These are phyloP conservation scores for Dryadomyces sulphureus DNA, from an alignment of 2,329 filamentous ascomycete genomes.

Conservation along the genomic window DNA sequence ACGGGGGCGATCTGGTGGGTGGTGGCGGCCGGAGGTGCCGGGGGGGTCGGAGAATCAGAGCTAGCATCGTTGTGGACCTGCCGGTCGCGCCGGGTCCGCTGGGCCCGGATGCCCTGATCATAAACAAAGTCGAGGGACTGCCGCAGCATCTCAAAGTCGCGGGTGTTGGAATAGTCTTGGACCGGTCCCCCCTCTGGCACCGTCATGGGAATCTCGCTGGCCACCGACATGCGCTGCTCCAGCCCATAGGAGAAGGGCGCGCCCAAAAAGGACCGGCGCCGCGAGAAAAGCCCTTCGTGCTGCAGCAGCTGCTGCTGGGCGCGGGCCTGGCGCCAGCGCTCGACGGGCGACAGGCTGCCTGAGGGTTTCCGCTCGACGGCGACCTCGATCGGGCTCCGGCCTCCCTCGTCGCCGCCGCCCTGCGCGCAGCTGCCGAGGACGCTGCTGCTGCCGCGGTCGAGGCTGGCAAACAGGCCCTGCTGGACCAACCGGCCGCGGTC, in stretches of 20 bases:
- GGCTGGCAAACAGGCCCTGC: slow-evolving; percentile 40
- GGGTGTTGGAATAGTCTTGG: not conserved
- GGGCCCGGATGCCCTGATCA: slow-evolving; percentile 5
- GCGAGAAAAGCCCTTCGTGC: not conserved
- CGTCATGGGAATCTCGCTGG: not conserved
- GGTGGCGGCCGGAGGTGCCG: not conserved
- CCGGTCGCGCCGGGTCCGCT: slow-evolving; percentile 1
- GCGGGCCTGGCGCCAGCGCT: not conserved
- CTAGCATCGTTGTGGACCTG: not conserved
- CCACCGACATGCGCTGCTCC: not conserved
- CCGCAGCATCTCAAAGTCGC: not conserved
- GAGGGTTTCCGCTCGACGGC: not conserved
- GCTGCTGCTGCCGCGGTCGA: not conserved
- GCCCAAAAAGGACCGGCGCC: not conserved
- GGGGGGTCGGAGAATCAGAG: too few relatives aligned
- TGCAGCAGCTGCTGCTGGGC: not conserved
- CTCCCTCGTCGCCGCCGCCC: too few relatives aligned
- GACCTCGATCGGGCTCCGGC: too few relatives aligned
- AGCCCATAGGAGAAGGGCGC: not conserved
- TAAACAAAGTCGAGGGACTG: slow-evolving; percentile 6
- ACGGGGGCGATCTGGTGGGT: not conserved
- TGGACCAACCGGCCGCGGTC: slow-evolving; percentile 54
- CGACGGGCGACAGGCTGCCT: not conserved
- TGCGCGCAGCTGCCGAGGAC: not conserved
- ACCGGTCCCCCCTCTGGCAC: not conserved